These are phyloP conservation scores for Narthecium ossifragum DNA, from an alignment of 106 monocot species.

Conservation along the genomic window DNA sequence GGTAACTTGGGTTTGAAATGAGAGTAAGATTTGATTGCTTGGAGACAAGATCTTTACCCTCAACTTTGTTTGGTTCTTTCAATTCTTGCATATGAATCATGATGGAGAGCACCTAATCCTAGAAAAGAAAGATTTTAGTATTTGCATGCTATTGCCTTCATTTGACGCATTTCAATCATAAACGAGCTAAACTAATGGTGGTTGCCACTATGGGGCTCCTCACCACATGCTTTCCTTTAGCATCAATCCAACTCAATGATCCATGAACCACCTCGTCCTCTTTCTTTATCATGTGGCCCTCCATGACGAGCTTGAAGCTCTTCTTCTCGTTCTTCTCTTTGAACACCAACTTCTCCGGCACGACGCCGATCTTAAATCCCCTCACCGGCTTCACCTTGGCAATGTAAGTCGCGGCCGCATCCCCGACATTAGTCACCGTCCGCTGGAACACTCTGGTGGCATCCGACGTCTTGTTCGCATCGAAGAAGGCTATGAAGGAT, in stretches of 20 bases:
- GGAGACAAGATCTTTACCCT: no score
- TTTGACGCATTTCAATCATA: no score
- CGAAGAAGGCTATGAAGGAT: constrained; percentile 33
- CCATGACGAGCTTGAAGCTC: constrained; percentile 38
- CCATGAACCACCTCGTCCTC: constrained; percentile 20
- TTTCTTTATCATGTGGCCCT: constrained; percentile 14
- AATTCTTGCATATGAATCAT: no score
- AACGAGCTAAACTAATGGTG: background rate
- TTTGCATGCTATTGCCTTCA: no score
- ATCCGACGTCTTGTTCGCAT: background rate
- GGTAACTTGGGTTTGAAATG: no score
- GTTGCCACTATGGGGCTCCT: constrained; percentile 40
- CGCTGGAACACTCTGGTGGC: constrained; percentile 23
- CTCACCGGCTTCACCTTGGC: constrained; percentile 25
- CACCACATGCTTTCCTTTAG: constrained; percentile 22
- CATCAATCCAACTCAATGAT: constrained; percentile 32
- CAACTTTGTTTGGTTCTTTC: no score
- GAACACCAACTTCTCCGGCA: constrained; percentile 45
- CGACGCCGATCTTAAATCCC: constrained; percentile 41
- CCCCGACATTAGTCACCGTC: constrained; percentile 65
- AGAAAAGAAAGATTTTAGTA: no score
- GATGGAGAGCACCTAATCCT: no score
- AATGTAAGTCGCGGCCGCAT: constrained; percentile 26
- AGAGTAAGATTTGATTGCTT: no score
- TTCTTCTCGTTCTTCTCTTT: constrained; percentile 29